Base-by-base conservation (phyloP, 441 rosid species). In the Gossypium davidsonii region DNA sequence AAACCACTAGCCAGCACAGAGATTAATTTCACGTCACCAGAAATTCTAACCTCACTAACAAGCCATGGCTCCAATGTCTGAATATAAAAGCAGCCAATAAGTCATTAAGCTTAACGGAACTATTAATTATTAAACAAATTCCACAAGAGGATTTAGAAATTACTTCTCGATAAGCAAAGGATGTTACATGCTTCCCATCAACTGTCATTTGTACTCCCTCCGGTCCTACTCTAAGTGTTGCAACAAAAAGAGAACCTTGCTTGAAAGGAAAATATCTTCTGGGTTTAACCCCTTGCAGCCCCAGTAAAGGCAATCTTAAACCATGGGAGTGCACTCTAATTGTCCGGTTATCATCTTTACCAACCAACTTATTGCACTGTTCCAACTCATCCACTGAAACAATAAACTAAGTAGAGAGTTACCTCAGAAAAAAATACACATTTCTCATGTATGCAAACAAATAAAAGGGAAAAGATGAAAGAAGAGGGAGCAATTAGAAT, bases 31-130 rank as follows among this genome's bases (percentile, higher is more conserved):
- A 87, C 74, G 44, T 89, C 89, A 63, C 94, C 94, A 0, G 83
- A 75, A 61, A 89, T 79, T 80, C 86, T 77, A 57, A 86, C 88
- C 82, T 87, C 90, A 72, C 82, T 86, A 21, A 86, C 85, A 64
- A 89, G 94, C 94, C 94, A 89, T 26, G 94, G 90, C 83, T 89
- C 91, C 79, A 89, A 62, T 34, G 91, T 87, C 94, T 89, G 84
- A 60, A 74, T 39, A 6, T 67, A 57, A 42, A 52, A 73, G 23
- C 72, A 57, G 61, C 65, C 46, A 65, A 71, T 58, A 64, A 71
- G 63, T 51, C 62, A 64, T 70, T 67, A 61, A 67, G 58, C 49
- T 59, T 42, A 53, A 21, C 37, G 56, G 39, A 79, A 72, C 63
- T 70, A 56, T 71, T 25, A 63, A 21, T 21, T 65, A 66, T 6